Percentiles rank a stretch among this genome's conserved stretches.
These are phyloP conservation scores for Xylaria longipes DNA, from an alignment of 495 filamentous ascomycete genomes.

Conservation along the genomic window DNA sequence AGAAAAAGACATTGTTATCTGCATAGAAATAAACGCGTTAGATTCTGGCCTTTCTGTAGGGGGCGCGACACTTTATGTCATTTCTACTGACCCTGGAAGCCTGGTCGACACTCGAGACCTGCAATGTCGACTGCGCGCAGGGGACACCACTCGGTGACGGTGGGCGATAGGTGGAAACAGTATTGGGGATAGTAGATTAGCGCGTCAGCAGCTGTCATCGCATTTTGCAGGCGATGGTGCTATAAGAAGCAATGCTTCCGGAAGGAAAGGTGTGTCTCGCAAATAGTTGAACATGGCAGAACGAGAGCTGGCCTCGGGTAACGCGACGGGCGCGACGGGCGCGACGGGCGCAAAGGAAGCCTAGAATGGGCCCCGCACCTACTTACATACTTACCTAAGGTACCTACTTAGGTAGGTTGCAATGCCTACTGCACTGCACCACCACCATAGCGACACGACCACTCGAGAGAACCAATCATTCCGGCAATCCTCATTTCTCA, in stretches of 20 bases:
- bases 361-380: conserved; percentile 11
- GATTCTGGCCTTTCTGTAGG: not conserved
- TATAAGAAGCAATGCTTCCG: conserved; percentile 25
- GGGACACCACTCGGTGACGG: conserved; percentile 82
- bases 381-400: not conserved
- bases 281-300: conserved; percentile 26
- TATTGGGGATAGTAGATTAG: conserved; percentile 72
- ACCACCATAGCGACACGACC: not conserved
- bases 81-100: conserved; percentile 67
- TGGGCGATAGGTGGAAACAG: conserved; percentile 84
- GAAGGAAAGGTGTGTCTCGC: conserved; percentile 17
- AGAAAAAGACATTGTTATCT: conserved; percentile 80
- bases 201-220: conserved; percentile 56
- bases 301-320: not conserved
- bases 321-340: conserved; percentile 31
- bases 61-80: not conserved
- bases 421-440: not conserved
- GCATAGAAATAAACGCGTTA: conserved; percentile 23
- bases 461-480: not conserved
- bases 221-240: conserved; percentile 42
- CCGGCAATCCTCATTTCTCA: not conserved
- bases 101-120: conserved; percentile 59
- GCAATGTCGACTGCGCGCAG: conserved; percentile 74
- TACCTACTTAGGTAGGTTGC: no score
- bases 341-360: conserved; percentile 14